phyloP scores from a whole-genome alignment of 306 rosid genomes.

The Castanea mollissima region DNA sequence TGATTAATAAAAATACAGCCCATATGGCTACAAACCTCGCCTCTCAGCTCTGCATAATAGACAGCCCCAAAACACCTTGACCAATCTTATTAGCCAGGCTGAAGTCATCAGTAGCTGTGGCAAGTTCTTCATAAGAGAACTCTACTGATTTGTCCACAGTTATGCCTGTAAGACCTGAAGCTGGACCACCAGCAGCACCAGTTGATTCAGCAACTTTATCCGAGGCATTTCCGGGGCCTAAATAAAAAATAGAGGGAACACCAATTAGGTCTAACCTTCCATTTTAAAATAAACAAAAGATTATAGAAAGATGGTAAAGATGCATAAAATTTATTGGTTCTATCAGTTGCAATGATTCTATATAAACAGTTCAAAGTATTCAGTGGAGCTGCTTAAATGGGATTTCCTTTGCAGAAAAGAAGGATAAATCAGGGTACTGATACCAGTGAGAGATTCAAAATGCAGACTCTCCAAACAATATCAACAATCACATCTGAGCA shows the following conservation, averaged over 20 bases:
- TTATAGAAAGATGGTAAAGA: background rate
- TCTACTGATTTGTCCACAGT: slow-evolving; percentile 69
- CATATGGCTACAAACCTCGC: slow-evolving; percentile 57
- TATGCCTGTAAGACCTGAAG: slow-evolving; percentile 46
- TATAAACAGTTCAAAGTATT: background rate
- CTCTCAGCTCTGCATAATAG: slow-evolving; percentile 84
- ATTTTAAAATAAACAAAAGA: background rate
- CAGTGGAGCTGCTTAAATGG: slow-evolving; percentile 3
- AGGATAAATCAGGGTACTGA: background rate
- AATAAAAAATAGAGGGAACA: slow-evolving; percentile 14
- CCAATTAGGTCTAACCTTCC: background rate
- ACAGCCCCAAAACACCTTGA: slow-evolving; percentile 88
- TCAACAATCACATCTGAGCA: background rate
- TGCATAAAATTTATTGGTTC: background rate
- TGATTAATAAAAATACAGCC: slow-evolving; percentile 4
- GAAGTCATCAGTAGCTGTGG: slow-evolving; percentile 71
- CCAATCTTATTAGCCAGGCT: slow-evolving; percentile 77
- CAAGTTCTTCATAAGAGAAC: slow-evolving; percentile 75
- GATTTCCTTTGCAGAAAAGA: background rate
- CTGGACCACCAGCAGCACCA: slow-evolving; percentile 27
- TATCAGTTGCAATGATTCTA: background rate
- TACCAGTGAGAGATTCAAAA: background rate
- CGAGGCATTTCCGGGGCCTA: slow-evolving; percentile 36
- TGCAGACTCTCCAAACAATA: background rate
- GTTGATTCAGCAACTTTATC: slow-evolving; percentile 48